Evolutionary conservation across 192 early-diverging fungal species (phyloP).

Genomic region (Gryganskiella cystojenkinii): DNA sequence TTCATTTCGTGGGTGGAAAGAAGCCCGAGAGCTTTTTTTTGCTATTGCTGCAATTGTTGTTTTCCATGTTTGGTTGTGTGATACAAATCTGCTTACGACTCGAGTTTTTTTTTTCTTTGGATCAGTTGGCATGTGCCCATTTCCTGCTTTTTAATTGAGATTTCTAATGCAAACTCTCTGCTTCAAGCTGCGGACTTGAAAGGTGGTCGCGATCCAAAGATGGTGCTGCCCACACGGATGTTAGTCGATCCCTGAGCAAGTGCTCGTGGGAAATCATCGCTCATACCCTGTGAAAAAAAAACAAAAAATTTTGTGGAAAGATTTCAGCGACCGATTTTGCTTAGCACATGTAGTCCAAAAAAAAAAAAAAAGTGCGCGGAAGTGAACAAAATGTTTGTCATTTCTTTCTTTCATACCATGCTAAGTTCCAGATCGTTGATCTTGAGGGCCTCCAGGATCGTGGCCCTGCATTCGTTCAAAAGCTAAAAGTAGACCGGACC

Average conservation of each 20-base stretch:
- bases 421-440: constrained; percentile 33
- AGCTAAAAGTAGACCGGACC: constrained; percentile 19
- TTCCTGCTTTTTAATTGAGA: too few relatives aligned
- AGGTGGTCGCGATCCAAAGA: constrained; percentile 83
- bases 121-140: too few relatives aligned
- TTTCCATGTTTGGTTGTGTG: too few relatives aligned
- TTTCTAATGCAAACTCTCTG: too few relatives aligned
- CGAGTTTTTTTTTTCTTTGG: too few relatives aligned
- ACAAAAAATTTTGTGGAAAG: background rate
- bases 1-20: too few relatives aligned
- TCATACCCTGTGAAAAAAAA: constrained; percentile 82
- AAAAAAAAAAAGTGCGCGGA: background rate
- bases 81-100: too few relatives aligned
- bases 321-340: background rate
- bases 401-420: constrained; percentile 28
- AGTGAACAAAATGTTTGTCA: background rate
- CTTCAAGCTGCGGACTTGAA: constrained; percentile 24
- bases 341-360: background rate
- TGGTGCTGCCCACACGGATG: constrained; percentile 91
- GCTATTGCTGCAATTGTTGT: too few relatives aligned
- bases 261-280: constrained; percentile 90
- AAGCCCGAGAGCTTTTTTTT: too few relatives aligned
- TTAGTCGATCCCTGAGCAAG: constrained; percentile 89
- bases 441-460: constrained; percentile 38
- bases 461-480: constrained; percentile 53